Evolutionary conservation across 352 stramenopile genomes (phyloP).

Genomic region (Phytophthora brassicae): DNA sequence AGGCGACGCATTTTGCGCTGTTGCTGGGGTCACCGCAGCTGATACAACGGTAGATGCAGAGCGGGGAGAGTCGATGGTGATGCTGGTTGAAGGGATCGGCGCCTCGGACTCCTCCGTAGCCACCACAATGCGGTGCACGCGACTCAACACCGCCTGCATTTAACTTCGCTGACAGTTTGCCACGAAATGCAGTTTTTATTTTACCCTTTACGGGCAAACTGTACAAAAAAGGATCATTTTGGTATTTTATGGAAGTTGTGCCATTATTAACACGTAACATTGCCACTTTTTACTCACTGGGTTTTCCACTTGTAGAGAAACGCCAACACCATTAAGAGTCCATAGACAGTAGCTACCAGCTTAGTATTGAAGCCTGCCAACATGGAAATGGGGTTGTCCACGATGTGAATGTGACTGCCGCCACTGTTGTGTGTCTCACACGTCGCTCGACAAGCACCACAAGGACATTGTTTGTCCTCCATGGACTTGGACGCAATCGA

Average conservation of each 20-base stretch:
- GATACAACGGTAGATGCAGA: neutral
- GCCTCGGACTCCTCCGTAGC: conserved; percentile 17
- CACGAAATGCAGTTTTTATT: no score
- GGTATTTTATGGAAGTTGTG: conserved; percentile 8
- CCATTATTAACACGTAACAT: conserved; percentile 6
- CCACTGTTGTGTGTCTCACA: conserved; percentile 53
- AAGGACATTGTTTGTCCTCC: conserved; percentile 73
- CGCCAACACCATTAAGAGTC: conserved; percentile 37
- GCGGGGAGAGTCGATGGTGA: neutral
- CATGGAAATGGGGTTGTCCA: conserved; percentile 71
- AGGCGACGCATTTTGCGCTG: neutral
- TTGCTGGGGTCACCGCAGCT: neutral
- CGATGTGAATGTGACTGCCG: conserved; percentile 47
- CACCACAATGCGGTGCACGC: conserved; percentile 71
- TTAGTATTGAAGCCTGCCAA: conserved; percentile 62
- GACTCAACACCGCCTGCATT: conserved; percentile 76
- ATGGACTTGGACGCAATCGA: conserved; percentile 56
- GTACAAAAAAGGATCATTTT: no score
- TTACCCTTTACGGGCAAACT: no score
- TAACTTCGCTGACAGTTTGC: no score
- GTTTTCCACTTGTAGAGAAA: conserved; percentile 47
- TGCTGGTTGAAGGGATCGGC: neutral
- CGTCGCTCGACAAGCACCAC: conserved; percentile 63
- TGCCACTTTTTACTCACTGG: conserved; percentile 9
- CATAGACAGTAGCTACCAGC: conserved; percentile 65